Conservation (phyloP, 1,139 yeast species). For the Geotrichum reessii region DNA sequence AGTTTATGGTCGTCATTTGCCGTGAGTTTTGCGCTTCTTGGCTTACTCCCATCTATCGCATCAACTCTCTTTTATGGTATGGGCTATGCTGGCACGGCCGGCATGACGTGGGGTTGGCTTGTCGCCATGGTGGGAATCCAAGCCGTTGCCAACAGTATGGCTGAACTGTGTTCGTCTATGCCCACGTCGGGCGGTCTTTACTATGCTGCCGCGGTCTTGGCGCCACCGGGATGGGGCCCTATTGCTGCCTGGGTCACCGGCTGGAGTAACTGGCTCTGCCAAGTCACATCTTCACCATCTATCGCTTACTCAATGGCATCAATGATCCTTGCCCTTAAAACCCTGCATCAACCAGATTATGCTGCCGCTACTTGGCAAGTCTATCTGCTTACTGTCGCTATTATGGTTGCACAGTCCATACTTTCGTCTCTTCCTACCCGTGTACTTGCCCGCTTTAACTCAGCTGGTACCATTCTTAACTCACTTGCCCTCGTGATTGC, state of each 20-base stretch:
- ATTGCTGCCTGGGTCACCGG: slow-evolving; percentile 55
- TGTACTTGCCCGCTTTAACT: slow-evolving; percentile 52
- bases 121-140: slow-evolving; percentile 48
- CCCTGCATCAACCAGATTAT: slow-evolving; percentile 37
- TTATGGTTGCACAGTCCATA: slow-evolving; percentile 47
- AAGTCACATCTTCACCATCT: slow-evolving; percentile 57
- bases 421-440: slow-evolving; percentile 42
- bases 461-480: slow-evolving; percentile 49
- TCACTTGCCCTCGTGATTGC: slow-evolving; percentile 48
- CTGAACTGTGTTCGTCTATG: slow-evolving; percentile 54
- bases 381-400: slow-evolving; percentile 48
- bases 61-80: slow-evolving; percentile 39
- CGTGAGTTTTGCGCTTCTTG: slow-evolving; percentile 64
- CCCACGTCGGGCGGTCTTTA: slow-evolving; percentile 67
- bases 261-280: slow-evolving; percentile 55
- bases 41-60: slow-evolving; percentile 58
- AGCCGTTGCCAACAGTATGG: slow-evolving; percentile 49
- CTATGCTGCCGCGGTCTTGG: slow-evolving; percentile 52
- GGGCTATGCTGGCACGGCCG: slow-evolving; percentile 53
- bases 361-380: slow-evolving; percentile 47
- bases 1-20: slow-evolving; percentile 56
- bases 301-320: slow-evolving; percentile 57
- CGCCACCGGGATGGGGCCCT: slow-evolving; percentile 47
- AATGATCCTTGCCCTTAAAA: slow-evolving; percentile 52
- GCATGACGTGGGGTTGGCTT: slow-evolving; percentile 60